Conservation (phyloP, 176 grass and related monocot genomes). For the Miscanthus lutarioriparius region DNA sequence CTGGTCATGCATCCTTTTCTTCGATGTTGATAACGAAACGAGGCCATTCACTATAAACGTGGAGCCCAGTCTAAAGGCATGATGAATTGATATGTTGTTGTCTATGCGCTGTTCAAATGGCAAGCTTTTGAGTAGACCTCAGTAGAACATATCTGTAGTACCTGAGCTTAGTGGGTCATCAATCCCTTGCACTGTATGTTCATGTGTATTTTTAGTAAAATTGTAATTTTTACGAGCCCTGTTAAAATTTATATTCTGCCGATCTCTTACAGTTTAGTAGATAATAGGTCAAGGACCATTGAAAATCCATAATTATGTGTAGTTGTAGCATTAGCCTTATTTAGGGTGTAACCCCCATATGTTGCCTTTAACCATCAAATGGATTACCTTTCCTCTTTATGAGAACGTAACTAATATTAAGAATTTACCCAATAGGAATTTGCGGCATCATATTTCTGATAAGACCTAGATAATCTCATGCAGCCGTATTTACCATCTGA, state of each 20-base stretch:
- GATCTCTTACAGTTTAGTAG: not conserved
- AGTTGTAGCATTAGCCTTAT: not conserved
- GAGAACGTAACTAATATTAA: not conserved
- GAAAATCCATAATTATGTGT: not conserved
- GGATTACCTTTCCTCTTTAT: not conserved
- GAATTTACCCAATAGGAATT: not conserved
- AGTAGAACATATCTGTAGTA: conserved; percentile 16
- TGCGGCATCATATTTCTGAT: conserved; percentile 29
- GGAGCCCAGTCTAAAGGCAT: conserved; percentile 23
- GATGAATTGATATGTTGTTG: conserved; percentile 29
- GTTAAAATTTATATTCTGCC: not conserved
- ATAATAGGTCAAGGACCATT: not conserved
- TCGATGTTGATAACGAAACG: conserved; percentile 16
- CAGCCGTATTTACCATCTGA: conserved; percentile 92
- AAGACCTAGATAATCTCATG: conserved; percentile 35
- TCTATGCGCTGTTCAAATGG: conserved; percentile 18
- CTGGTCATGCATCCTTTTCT: conserved; percentile 42
- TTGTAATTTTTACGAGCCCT: not conserved
- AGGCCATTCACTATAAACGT: conserved; percentile 27
- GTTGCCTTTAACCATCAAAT: not conserved
- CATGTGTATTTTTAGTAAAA: not conserved
- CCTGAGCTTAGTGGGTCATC: conserved; percentile 2
- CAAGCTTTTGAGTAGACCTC: conserved; percentile 14
- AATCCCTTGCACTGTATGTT: not conserved
- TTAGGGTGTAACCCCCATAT: not conserved